These are phyloP conservation scores for Acorus calamus DNA, from an alignment of 106 monocot genomes.

Conservation along the genomic window DNA sequence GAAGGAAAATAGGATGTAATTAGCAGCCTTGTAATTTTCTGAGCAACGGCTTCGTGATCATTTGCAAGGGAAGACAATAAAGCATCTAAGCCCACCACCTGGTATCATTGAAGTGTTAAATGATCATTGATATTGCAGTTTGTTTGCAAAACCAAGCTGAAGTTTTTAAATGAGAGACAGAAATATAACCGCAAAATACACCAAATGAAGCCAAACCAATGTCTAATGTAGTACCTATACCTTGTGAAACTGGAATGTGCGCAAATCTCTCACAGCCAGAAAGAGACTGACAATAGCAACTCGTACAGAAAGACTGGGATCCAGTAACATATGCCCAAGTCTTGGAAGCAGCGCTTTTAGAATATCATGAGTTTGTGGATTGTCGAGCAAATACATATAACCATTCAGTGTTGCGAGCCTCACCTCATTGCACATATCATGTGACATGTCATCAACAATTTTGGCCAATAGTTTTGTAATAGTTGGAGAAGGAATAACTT, in stretches of 20 bases:
- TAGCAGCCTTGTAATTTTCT: slow-evolving; percentile 72
- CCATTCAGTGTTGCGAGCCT: slow-evolving; percentile 71
- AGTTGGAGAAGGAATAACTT: slow-evolving; percentile 77
- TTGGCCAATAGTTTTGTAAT: slow-evolving; percentile 67
- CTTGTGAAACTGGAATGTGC: slow-evolving; percentile 65
- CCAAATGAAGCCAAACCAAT: too few species aligned
- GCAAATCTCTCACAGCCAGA: slow-evolving; percentile 56
- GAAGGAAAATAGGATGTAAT: slow-evolving; percentile 90
- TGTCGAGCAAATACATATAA: slow-evolving; percentile 68
- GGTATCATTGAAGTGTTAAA: not conserved
- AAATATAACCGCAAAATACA: too few species aligned
- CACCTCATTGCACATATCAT: slow-evolving; percentile 68
- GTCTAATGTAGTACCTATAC: slow-evolving; percentile 16
- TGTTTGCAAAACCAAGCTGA: too few species aligned
- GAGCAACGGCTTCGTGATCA: slow-evolving; percentile 73
- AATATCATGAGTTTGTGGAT: slow-evolving; percentile 87
- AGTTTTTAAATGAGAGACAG: too few species aligned
- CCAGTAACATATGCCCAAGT: slow-evolving; percentile 47
- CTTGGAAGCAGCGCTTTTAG: slow-evolving; percentile 83
- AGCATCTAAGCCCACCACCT: slow-evolving; percentile 70
- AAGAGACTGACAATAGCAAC: slow-evolving; percentile 64
- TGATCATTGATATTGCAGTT: too few species aligned
- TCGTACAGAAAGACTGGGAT: slow-evolving; percentile 70
- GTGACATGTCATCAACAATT: slow-evolving; percentile 55
- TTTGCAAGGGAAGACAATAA: slow-evolving; percentile 61